Percentiles rank a stretch among this genome's conserved stretches.
Evolutionary conservation across 2,329 filamentous ascomycete genomes (phyloP).

Genomic region (Macrophomina pseudophaseolina): DNA sequence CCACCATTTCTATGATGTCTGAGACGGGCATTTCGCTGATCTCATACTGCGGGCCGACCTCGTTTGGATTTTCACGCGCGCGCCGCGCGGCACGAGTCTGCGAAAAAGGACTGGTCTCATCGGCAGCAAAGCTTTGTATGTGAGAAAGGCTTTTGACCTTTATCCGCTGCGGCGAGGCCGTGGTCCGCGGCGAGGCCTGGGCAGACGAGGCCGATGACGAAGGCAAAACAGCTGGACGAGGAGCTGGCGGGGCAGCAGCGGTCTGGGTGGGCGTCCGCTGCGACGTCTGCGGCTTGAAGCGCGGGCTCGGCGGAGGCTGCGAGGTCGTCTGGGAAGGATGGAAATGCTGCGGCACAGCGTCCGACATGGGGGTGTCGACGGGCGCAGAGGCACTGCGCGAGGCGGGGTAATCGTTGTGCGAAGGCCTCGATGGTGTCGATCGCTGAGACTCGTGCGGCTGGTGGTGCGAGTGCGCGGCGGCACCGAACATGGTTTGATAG

Average conservation of each 20-base stretch:
- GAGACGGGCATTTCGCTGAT: conserved; percentile 97
- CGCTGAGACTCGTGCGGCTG: conserved; percentile 45
- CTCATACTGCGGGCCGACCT: conserved; percentile 73
- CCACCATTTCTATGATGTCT: conserved; percentile 99
- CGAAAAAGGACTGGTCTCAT: conserved; percentile 69
- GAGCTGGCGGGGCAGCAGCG: conserved; percentile 23
- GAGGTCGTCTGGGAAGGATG: conserved; percentile 34
- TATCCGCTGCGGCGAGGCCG: conserved; percentile 61
- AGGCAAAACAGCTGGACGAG: conserved; percentile 32
- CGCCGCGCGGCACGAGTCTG: conserved; percentile 52
- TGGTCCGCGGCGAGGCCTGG: conserved; percentile 36
- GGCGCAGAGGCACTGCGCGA: conserved; percentile 35
- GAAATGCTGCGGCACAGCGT: conserved; percentile 38
- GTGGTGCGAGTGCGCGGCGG: conserved; percentile 44
- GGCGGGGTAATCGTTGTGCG: conserved; percentile 33
- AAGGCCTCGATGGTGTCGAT: conserved; percentile 38
- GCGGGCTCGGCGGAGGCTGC: conserved; percentile 41
- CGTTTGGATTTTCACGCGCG: conserved; percentile 53
- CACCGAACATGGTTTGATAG: conserved; percentile 70
- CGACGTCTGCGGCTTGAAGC: conserved; percentile 42
- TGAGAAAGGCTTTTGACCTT: conserved; percentile 88
- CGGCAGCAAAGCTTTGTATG: conserved; percentile 83
- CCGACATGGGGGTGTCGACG: conserved; percentile 47
- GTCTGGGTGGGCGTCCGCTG: conserved; percentile 37
- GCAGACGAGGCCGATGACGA: conserved; percentile 36